Percentiles rank a stretch among this genome's conserved stretches.
Evolutionary conservation across 768 basidiomycete species (phyloP).

Genomic region (Amanita jacksonii): DNA sequence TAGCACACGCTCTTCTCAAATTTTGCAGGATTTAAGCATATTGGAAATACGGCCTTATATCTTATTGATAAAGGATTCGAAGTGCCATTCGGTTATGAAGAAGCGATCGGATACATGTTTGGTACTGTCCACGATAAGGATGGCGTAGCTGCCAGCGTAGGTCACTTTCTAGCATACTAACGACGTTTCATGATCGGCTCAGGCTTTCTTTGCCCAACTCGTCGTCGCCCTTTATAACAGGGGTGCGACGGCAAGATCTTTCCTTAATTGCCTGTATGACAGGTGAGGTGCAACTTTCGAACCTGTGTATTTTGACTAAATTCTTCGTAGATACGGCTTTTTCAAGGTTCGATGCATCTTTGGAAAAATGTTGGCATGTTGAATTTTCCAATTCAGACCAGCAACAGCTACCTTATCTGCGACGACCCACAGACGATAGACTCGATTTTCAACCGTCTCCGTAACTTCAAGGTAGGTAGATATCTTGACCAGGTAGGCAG

Average conservation of each 20-base stretch:
- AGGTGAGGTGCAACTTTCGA: slow-evolving; percentile 27
- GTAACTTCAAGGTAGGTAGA: slow-evolving; percentile 44
- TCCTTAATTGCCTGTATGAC: slow-evolving; percentile 56
- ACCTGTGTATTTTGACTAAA: slow-evolving; percentile 1
- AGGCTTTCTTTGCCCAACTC: slow-evolving; percentile 68
- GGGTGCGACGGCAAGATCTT: slow-evolving; percentile 43
- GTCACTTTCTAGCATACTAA: slow-evolving; percentile 5
- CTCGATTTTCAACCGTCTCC: slow-evolving; percentile 56
- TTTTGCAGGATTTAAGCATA: slow-evolving; percentile 73
- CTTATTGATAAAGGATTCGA: slow-evolving; percentile 59
- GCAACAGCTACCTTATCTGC: slow-evolving; percentile 78
- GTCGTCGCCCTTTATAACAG: slow-evolving; percentile 37
- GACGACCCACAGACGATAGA: slow-evolving; percentile 56
- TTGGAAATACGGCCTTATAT: slow-evolving; percentile 71
- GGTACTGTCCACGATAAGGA: slow-evolving; percentile 81
- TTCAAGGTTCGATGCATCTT: slow-evolving; percentile 45
- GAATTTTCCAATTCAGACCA: slow-evolving; percentile 39
- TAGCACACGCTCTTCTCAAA: slow-evolving; percentile 9
- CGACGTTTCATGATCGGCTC: slow-evolving; percentile 1
- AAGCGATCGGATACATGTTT: slow-evolving; percentile 90
- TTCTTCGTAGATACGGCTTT: slow-evolving; percentile 53
- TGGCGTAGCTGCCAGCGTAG: slow-evolving; percentile 73
- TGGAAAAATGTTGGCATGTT: neutral
- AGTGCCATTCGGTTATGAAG: slow-evolving; percentile 81
- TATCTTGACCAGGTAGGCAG: neutral